phyloP scores from a whole-genome alignment of 1,139 yeast species.

The Komagataea norvegica region DNA sequence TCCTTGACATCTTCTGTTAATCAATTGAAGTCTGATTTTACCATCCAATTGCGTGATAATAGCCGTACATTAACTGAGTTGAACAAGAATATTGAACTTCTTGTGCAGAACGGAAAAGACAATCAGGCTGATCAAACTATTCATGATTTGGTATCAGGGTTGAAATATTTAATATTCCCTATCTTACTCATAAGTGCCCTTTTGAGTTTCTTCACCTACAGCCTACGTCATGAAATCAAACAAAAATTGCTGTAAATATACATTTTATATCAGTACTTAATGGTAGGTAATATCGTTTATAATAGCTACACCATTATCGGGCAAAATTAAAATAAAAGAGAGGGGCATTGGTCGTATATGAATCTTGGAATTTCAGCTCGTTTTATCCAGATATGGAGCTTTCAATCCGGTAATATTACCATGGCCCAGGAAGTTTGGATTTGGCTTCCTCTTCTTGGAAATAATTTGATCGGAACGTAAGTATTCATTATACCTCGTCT shows the following conservation, averaged over 20 bases:
- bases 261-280: not conserved
- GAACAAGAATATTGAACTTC: conserved; percentile 20
- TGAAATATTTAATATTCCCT: conserved; percentile 34
- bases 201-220: conserved; percentile 36
- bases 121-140: conserved; percentile 28
- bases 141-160: conserved; percentile 31
- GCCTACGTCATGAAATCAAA: conserved; percentile 37
- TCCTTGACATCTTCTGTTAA: conserved; percentile 13
- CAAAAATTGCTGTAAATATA: conserved; percentile 30
- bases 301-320: no score
- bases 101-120: conserved; percentile 30
- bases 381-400: conserved; percentile 35
- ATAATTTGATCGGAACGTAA: conserved; percentile 32
- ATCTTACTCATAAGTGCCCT: conserved; percentile 29
- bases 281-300: no score
- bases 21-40: conserved; percentile 23
- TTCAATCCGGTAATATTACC: conserved; percentile 37
- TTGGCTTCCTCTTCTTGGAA: conserved; percentile 37
- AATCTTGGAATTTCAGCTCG: conserved; percentile 6
- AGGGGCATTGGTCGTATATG: no score
- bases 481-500: conserved; percentile 28
- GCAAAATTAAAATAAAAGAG: no score
- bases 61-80: conserved; percentile 27
- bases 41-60: conserved; percentile 28
- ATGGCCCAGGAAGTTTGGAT: conserved; percentile 42